Evolutionary conservation across 2,329 filamentous ascomycete species (phyloP), one percentile per base, ranked within the genome.

Genomic region (Beauveria sp.): DNA sequence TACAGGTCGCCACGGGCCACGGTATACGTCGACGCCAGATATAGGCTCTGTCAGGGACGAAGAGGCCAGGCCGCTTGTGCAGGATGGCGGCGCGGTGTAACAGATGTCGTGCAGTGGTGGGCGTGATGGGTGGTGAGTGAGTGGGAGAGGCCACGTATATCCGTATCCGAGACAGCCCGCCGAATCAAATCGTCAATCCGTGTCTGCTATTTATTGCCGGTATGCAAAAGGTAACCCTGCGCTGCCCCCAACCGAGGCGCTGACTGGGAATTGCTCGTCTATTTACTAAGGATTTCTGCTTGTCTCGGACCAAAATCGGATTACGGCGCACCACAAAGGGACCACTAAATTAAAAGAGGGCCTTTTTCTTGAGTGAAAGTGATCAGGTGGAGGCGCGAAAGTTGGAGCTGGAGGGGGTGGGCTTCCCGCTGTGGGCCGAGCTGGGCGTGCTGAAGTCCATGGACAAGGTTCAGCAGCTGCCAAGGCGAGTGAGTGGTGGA

Each of bases 341-440:
- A 30, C 24, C 47, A 26, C 47, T 30, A 10, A 37, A 30, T 30
- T 30, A 5, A 22, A 22, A n/a, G 12, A 37, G 34, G 34, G 34
- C 34, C 24, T 22, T 26, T 10, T 37, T 54, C 41, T 41, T 50
- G 14, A 5, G 34, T 37, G 2, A 37, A 16, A 41, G 55, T 57
- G 44, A 50, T 50, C 30, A 57, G 44, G 44, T 50, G 55, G 44
- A 57, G 55, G 52, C 6, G n/a, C 51, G 24, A 6, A 20, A n/a
- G 22, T 24, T 22, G 43, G 26, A 20, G 41, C 18, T 26, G 54
- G n/a, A 16, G 40, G 41, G 41, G 41, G 41, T 28, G 41, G 43
- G 41, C 54, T 56, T 56, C 54, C 54, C 54, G 54, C 54, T 56
- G 54, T 56, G 54, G 54, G 43, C 54, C 54, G 41, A 16, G 24